Percentiles rank a stretch among this genome's conserved stretches.
Conservation (phyloP, 2,329 filamentous ascomycete species). For the Sporothrix euskadiensis region DNA sequence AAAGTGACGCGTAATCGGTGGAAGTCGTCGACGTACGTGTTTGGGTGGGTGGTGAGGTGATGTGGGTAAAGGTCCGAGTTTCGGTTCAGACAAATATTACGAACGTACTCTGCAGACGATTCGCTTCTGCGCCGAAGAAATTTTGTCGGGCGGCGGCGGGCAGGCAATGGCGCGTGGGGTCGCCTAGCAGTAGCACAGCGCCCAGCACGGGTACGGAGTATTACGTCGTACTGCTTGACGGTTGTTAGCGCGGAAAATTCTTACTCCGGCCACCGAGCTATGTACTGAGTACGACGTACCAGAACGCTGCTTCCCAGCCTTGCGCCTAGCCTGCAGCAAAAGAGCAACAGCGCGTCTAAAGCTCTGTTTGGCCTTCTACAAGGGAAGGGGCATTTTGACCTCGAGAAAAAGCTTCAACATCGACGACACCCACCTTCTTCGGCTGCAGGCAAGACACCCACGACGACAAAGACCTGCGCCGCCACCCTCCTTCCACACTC, state of each 20-base stretch:
- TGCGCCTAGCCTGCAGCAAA: background rate
- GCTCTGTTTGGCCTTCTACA: background rate
- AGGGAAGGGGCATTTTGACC: background rate
- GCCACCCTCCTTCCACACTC: background rate
- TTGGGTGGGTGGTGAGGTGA: background rate
- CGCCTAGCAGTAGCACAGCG: too few relatives aligned
- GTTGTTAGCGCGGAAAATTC: slow-evolving; percentile 22
- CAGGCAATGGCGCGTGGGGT: background rate
- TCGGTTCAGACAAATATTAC: background rate
- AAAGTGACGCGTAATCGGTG: background rate
- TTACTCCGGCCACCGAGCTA: slow-evolving; percentile 19
- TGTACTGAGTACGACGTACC: background rate
- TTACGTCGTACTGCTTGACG: too few relatives aligned
- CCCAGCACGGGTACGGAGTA: too few relatives aligned
- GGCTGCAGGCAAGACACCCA: background rate
- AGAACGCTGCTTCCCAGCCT: slow-evolving; percentile 1
- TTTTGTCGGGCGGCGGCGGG: background rate
- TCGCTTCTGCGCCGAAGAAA: slow-evolving; percentile 7
- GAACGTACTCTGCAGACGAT: background rate
- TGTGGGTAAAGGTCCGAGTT: background rate
- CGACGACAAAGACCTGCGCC: background rate
- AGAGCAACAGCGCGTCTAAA: slow-evolving; percentile 18
- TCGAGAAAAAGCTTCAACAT: slow-evolving; percentile 2
- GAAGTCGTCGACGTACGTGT: background rate
- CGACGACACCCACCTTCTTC: background rate